A percentile compares a stretch with the other conserved stretches of the same genome.
These are phyloP conservation scores for Heteromeles arbutifolia DNA, from an alignment of 306 rosid genomes.

Conservation along the genomic window DNA sequence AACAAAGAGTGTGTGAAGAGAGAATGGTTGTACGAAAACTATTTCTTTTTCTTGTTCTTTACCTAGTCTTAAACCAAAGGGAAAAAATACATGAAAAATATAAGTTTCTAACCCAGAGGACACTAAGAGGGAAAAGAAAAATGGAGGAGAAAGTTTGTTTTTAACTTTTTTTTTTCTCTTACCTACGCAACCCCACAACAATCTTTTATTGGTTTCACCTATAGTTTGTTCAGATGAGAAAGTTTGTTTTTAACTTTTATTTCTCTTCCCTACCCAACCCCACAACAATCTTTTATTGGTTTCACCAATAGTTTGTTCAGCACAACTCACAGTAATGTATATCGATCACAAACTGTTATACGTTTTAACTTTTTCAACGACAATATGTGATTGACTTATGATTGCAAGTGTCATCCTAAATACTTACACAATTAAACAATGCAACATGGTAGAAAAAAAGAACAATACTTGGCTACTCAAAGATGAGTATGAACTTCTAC, in stretches of 20 bases:
- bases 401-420: no score
- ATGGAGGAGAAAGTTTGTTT: no score
- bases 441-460: background rate
- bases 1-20: no score
- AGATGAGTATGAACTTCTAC: no score
- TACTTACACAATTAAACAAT: background rate
- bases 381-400: no score
- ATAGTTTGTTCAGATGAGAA: background rate
- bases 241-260: no score
- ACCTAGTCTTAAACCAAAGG: background rate
- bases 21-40: no score
- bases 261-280: no score
- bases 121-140: background rate
- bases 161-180: no score
- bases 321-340: no score
- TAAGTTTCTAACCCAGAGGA: background rate
- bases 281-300: background rate
- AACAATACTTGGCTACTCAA: no score
- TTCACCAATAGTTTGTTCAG: background rate
- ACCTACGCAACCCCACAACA: background rate
- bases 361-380: background rate
- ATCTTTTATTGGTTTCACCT: background rate
- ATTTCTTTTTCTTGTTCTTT: background rate
- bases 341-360: background rate
- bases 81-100: background rate